Evolutionary conservation across 192 early-diverging fungal genomes (phyloP).

Genomic region (Umbelopsis ramanniana): DNA sequence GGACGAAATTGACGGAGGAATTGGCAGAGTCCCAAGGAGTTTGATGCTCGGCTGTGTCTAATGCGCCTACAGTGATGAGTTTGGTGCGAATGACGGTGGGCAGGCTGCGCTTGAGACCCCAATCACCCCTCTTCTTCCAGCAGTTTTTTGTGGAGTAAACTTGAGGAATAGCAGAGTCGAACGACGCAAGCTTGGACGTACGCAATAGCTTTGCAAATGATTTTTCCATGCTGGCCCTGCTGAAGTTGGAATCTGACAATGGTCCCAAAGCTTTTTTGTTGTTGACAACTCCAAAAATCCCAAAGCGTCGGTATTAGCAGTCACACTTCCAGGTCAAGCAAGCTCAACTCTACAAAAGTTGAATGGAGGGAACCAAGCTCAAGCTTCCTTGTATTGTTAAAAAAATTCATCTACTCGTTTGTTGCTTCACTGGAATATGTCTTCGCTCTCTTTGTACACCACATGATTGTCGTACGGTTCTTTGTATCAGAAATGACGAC

Average conservation of each 20-base stretch:
- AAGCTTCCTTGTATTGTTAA: too few species aligned
- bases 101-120: slow-evolving; percentile 78
- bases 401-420: too few species aligned
- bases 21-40: slow-evolving; percentile 68
- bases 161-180: slow-evolving; percentile 68
- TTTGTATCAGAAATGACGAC: too few species aligned
- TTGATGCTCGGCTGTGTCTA: slow-evolving; percentile 77
- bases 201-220: slow-evolving; percentile 68
- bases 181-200: slow-evolving; percentile 71
- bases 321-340: too few species aligned
- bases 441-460: too few species aligned
- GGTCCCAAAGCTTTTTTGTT: background rate
- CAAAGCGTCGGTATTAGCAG: background rate
- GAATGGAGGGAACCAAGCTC: too few species aligned
- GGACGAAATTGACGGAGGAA: slow-evolving; percentile 56
- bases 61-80: slow-evolving; percentile 54
- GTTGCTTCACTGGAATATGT: too few species aligned
- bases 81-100: slow-evolving; percentile 66
- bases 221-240: slow-evolving; percentile 59
- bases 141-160: slow-evolving; percentile 68
- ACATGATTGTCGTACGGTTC: too few species aligned
- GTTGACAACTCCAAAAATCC: slow-evolving; percentile 2
- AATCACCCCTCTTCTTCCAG: slow-evolving; percentile 63
- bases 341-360: too few species aligned
- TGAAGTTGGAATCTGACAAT: background rate